Base-by-base conservation (phyloP, 139 green algal species). In the Chlorella sp. region DNA sequence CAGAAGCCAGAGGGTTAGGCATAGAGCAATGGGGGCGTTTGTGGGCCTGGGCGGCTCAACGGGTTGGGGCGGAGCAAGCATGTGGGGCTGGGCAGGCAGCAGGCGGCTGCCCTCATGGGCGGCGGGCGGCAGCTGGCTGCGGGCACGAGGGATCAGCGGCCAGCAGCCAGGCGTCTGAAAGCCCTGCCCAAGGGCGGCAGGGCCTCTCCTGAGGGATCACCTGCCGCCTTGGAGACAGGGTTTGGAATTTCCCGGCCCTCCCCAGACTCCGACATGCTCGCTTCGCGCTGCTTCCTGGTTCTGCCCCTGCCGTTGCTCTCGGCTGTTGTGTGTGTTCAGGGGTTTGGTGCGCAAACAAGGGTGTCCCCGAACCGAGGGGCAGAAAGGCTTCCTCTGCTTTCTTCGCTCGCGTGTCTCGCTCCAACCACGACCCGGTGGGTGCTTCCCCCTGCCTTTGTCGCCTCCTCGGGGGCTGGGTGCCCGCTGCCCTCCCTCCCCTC, bases 151-250 rank as follows among this genome's bases (percentile, higher is more conserved):
- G 7, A 22, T 30, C 71, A 40, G 71, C 71, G 28, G 71, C 32
- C 71, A n/a, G 2, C 71, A 18, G 5, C 68, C 24, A 15, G 21
- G 68, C 68, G 22, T 30, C 68, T 36, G 68, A 76, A 34, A n/a
- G n/a, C 26, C 68, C n/a, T 32, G 73, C 73, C n/a, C 73, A 80
- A 21, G n/a, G 32, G 15, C 32, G 32, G 32, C 73, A 40, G n/a
- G n/a, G 28, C 7, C 30, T 22, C 73, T 42, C 73, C 26, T 3
- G 18, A 34, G 1, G 22, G 2, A 34, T 28, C 57, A 87, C 84
- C 84, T 81, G 84, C 84, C 3, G 84, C 84, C 84, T 88, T 88
- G 39, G 42, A 21, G 15, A 88, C 66, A 3, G 84, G 84, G 68
- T 88, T 88, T 39, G 84, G 84, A 18, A 78, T 78, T 34, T 78